Percentiles rank a stretch among this genome's conserved stretches.
These are phyloP conservation scores for Dactylorhiza incarnata DNA, from an alignment of 106 monocot genomes.

Conservation along the genomic window DNA sequence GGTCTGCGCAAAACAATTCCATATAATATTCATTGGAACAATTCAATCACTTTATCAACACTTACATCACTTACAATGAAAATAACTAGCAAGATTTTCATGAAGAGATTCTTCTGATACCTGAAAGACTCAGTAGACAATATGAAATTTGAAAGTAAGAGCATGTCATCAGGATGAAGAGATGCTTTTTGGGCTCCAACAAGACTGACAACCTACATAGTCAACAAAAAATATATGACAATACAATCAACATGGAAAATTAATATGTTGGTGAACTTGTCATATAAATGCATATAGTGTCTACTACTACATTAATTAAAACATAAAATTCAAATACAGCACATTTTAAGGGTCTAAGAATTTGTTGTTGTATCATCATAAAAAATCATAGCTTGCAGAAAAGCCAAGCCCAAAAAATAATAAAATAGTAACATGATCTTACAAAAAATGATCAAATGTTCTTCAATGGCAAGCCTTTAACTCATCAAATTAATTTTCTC, in stretches of 20 bases:
- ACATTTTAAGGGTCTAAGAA: background rate
- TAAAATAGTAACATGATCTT: background rate
- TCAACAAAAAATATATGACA: constrained; percentile 10
- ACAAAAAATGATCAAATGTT: background rate
- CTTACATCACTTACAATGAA: background rate
- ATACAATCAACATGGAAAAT: background rate
- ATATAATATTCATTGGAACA: background rate
- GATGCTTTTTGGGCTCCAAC: constrained; percentile 97
- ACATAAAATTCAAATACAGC: background rate
- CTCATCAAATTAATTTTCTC: background rate
- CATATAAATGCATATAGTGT: background rate
- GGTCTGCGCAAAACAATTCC: too few species aligned
- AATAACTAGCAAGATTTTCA: background rate
- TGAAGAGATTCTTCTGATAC: constrained; percentile 21
- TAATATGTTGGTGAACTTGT: background rate
- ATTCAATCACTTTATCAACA: background rate
- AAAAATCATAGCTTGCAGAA: background rate
- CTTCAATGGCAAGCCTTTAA: background rate
- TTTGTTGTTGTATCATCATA: background rate
- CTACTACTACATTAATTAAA: background rate
- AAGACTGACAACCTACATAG: constrained; percentile 79
- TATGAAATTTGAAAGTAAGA: constrained; percentile 89
- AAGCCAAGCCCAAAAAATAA: background rate
- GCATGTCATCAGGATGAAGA: constrained; percentile 96
- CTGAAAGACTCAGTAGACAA: constrained; percentile 93